Evolutionary conservation across 1,284 basidiomycete species (phyloP), one percentile per base, ranked within the genome.

Genomic region (Ceratobasidium sp.): DNA sequence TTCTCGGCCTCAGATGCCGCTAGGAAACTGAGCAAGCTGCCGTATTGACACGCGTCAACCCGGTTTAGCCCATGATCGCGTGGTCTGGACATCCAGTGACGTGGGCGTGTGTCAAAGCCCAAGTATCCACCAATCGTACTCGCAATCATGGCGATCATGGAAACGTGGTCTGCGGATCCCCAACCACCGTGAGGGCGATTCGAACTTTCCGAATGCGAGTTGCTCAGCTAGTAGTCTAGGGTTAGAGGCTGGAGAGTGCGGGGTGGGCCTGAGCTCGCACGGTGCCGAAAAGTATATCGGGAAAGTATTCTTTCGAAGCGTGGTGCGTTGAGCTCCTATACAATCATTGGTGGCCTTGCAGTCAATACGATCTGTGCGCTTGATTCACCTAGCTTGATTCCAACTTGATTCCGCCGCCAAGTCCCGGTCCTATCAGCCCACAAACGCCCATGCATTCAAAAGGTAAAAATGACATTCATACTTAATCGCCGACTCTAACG

Each of bases 91-190:
- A 30, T 30, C 27, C 52, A 23, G 5, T n/a, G n/a, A 23, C n/a
- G 52, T 54, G 52, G 52, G n/a, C 7, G 14, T 5, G 5, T 20
- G 14, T 50, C 20, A n/a, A 20, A 4, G 52, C n/a, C n/a, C 52
- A n/a, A n/a, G 52, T n/a, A n/a, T n/a, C 52, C 1, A 54, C 14
- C 52, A n/a, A 54, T 54, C 23, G 20, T 23, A 6, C 20, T n/a
- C 52, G 52, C n/a, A 54, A 54, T 54, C 52, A 54, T n/a, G n/a
- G 52, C 52, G 52, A 54, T 27, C 52, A 54, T 54, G 52, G 52
- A 10, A 54, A 54, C 52, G 52, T 54, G 52, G 52, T 23, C 10
- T 54, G n/a, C 52, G 52, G 5, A 54, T 23, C 52, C n/a, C 52
- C n/a, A 54, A 54, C 52, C 52, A 23, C 52, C 52, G 27, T 1